Evolutionary conservation across 805 yeast genomes (phyloP), one percentile per base, ranked within the genome.

Genomic region (Hanseniaspora clermontiae): DNA sequence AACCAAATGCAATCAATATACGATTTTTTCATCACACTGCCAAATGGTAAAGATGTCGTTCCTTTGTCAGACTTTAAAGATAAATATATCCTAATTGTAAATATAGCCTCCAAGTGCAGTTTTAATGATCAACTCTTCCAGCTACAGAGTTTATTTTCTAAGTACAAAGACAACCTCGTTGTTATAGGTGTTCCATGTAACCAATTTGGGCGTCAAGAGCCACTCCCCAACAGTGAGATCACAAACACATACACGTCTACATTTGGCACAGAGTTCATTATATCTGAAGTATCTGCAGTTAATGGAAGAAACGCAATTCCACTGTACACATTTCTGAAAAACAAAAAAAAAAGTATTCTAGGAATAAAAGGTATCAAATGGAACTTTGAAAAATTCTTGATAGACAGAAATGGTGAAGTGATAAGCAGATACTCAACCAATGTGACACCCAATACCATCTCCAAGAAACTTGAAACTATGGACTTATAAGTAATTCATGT

Each of bases 31-130:
- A 78, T 85, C 58, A 65, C 76, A 12, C 84, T 93, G 14, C 62
- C 68, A 37, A 86, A 84, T 72, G 75, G 76, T 64, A 72, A 74
- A 49, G 83, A 83, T 39, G 64, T 79, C 59, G 82, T 73, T 66
- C 76, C 83, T 27, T 80, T 88, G 62, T 62, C 68, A 39, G 71
- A 81, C 58, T 73, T 84, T 57, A 76, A 83, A 68, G 95, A 90
- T 43, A 85, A 88, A 68, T 93, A 83, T 46, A 90, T 89, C n/a
- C 68, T 88, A 45, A 74, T 89, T 57, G 95, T 89, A 58, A 88
- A 88, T 68, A 91, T 87, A 38, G 96, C 96, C n/a, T 83, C 93
- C 64, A 83, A 86, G 70, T 87, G 95, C 68, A 84, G 84, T 5
- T 82, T 82, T 74, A 83, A 93, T 38, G 83, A 87, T 59, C 95